phyloP scores from a whole-genome alignment of 805 yeast species.

The Metschnikowia koreensis region DNA sequence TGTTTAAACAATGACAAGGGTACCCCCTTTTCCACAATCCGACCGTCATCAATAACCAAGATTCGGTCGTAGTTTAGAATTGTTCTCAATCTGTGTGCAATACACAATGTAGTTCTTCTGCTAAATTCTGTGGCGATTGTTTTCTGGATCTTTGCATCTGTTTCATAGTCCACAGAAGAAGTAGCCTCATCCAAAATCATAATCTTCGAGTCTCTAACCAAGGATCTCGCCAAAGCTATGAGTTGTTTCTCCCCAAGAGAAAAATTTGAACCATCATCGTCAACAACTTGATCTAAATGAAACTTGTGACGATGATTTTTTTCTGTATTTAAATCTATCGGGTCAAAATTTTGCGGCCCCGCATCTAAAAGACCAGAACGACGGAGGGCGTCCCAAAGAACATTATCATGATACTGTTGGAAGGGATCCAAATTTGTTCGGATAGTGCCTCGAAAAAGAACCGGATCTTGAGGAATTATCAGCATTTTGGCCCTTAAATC shows the following conservation, averaged over 20 bases:
- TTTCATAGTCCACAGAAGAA: conserved; percentile 78
- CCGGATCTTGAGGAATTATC: conserved; percentile 73
- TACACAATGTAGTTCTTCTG: conserved; percentile 75
- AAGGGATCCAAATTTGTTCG: conserved; percentile 66
- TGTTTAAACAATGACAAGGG: conserved; percentile 59
- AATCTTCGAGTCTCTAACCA: conserved; percentile 71
- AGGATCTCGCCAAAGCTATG: conserved; percentile 78
- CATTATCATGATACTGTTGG: conserved; percentile 45
- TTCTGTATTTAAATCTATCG: no score
- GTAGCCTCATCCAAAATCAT: conserved; percentile 85
- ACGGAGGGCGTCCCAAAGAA: conserved; percentile 58
- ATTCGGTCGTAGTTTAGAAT: conserved; percentile 74
- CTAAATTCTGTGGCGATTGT: conserved; percentile 70
- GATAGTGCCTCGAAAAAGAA: conserved; percentile 57
- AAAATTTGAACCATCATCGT: conserved; percentile 70
- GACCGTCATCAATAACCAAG: conserved; percentile 79
- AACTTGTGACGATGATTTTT: conserved; percentile 32
- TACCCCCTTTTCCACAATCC: conserved; percentile 68
- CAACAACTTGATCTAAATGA: conserved; percentile 47
- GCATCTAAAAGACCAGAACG: conserved; percentile 54
- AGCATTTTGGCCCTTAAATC: conserved; percentile 57
- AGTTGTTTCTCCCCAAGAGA: conserved; percentile 79
- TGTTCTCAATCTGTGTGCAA: conserved; percentile 82
- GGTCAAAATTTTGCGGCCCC: no score
- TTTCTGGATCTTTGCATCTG: conserved; percentile 76